Base-by-base conservation (phyloP, 768 basidiomycete species). In the Boletus bicolor region DNA sequence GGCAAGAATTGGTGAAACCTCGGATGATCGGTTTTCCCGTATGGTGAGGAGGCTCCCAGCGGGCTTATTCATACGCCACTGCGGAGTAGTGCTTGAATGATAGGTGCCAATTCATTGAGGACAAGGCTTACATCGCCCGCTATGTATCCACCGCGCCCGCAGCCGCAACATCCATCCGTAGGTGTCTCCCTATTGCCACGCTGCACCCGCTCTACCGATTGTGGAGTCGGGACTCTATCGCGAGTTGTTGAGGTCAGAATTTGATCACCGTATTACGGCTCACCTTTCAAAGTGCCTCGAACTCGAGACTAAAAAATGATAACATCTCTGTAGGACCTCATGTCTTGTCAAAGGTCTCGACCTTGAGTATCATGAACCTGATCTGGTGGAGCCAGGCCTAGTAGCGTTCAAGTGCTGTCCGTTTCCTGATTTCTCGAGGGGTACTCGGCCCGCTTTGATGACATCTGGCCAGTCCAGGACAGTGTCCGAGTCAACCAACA, bases 21-120 rank as follows among this genome's bases (percentile, higher is more conserved):
- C 55, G 62, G 62, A 47, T 45, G 57, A 61, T 56, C n/a, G 35
- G 45, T 63, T 53, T 57, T 51, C 50, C 60, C 11, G 9, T 53
- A 26, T 39, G 49, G 41, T 35, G 35, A 54, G 10, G 41, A 49
- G 35, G 30, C 44, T 57, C 57, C 46, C 53, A 54, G 57, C 37
- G 32, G 55, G 58, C 55, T 61, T 58, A 64, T 60, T 53, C 44
- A 44, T 53, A 44, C 24, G 21, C 42, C 45, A 39, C 28, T 26
- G 47, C 26, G 39, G 42, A 51, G 49, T 28, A 28, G 3, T 19
- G 44, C 39, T 47, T 24, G 44, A 41, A 52, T 28, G 26, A 52
- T 28, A 21, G 28, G 19, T 34, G 42, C 11, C 34, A n/a, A 43
- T 32, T n/a, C 37, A 32, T 38, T 7, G n/a, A 46, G 10, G 34